Evolutionary conservation across 2,329 filamentous ascomycete species (phyloP).

Genomic region (Lasiodiplodia hormozganensis): DNA sequence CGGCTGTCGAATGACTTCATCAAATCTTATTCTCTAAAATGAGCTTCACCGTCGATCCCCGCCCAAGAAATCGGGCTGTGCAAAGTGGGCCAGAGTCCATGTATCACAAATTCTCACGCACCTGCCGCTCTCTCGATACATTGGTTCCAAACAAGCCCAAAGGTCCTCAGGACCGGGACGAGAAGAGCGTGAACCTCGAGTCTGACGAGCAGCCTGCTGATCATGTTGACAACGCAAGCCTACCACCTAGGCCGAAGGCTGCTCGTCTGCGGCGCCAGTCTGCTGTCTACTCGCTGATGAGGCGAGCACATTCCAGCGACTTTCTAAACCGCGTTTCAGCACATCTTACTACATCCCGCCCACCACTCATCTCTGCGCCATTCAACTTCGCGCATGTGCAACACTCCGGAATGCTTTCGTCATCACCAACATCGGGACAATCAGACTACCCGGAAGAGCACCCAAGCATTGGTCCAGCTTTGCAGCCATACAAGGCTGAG

Average conservation of each 20-base stretch:
- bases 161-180: not conserved
- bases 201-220: not conserved
- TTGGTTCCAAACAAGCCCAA: not conserved
- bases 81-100: conserved; percentile 6
- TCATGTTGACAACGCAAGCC: not conserved
- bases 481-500: not conserved
- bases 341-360: not conserved
- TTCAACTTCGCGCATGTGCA: conserved; percentile 18
- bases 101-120: conserved; percentile 3
- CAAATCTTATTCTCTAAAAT: conserved; percentile 4
- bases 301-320: conserved; percentile 16
- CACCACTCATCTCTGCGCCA: not conserved
- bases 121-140: conserved; percentile 1
- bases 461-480: conserved; percentile 1
- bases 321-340: conserved; percentile 19
- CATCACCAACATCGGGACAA: not conserved
- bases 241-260: conserved; percentile 8
- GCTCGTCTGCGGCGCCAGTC: conserved; percentile 20
- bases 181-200: not conserved
- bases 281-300: conserved; percentile 15
- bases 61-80: not conserved
- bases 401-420: not conserved
- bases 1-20: conserved; percentile 4
- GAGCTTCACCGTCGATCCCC: not conserved
- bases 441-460: not conserved